Conservation (phyloP, 2,329 filamentous ascomycete species). For the Xylaria sp. region DNA sequence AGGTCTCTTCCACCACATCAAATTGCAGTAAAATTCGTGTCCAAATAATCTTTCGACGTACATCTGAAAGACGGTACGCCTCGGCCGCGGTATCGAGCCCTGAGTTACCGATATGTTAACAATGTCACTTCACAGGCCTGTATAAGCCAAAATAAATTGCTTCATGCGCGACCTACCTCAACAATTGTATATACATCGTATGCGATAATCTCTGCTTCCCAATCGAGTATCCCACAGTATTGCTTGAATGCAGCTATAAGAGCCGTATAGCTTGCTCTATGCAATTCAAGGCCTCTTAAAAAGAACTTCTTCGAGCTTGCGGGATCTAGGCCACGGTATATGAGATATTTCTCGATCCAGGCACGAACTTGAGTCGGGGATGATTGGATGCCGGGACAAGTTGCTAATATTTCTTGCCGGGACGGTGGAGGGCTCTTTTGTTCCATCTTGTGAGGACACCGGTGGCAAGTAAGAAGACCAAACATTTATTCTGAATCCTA, state of each 20-base stretch:
- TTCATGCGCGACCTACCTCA: conserved; percentile 23
- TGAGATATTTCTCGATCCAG: conserved; percentile 35
- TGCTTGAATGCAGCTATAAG: conserved; percentile 34
- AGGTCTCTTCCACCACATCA: conserved; percentile 21
- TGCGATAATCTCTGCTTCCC: conserved; percentile 38
- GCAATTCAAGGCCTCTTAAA: conserved; percentile 35
- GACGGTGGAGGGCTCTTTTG: not conserved
- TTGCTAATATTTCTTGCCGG: conserved; percentile 21
- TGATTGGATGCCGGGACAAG: conserved; percentile 30
- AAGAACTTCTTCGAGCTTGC: conserved; percentile 24
- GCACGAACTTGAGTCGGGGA: conserved; percentile 31
- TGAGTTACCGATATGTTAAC: conserved; percentile 11
- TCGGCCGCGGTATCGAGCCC: conserved; percentile 30
- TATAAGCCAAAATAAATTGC: no score
- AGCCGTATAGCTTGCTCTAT: conserved; percentile 9
- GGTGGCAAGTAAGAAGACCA: not conserved
- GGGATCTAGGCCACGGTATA: conserved; percentile 33
- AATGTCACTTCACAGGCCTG: not conserved
- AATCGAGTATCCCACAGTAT: conserved; percentile 31
- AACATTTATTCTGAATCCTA: no score
- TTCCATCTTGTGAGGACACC: not conserved
- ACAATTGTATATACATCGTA: conserved; percentile 36
- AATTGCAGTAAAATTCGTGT: conserved; percentile 24
- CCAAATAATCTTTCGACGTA: conserved; percentile 36
- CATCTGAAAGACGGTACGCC: conserved; percentile 30